Evolutionary conservation across 352 stramenopile species (phyloP).

Genomic region (Plasmopara halstedii): DNA sequence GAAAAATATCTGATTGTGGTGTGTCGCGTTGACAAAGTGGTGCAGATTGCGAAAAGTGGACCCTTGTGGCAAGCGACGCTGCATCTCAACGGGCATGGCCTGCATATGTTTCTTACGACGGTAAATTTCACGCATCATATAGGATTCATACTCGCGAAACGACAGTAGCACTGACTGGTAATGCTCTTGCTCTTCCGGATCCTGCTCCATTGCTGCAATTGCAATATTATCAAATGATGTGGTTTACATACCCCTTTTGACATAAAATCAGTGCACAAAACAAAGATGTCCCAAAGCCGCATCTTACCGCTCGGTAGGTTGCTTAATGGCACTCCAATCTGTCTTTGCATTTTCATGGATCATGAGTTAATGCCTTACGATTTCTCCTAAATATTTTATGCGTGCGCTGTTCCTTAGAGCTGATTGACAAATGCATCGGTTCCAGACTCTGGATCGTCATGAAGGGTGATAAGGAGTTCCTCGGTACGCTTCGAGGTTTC

Average conservation of each 20-base stretch:
- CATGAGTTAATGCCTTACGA: neutral
- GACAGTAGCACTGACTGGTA: constrained; percentile 81
- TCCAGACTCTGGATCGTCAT: constrained; percentile 99
- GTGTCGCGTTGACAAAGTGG: constrained; percentile 72
- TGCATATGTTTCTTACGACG: constrained; percentile 79
- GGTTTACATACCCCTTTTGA: no score
- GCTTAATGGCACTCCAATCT: neutral
- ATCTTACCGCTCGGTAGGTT: constrained; percentile 74
- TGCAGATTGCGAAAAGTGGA: constrained; percentile 71
- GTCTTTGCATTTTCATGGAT: neutral
- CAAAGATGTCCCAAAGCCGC: constrained; percentile 62
- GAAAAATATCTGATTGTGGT: constrained; percentile 75
- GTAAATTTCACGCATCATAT: constrained; percentile 78
- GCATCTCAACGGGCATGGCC: constrained; percentile 61
- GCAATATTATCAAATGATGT: neutral
- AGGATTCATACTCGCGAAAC: constrained; percentile 79
- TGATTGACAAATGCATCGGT: constrained; percentile 99
- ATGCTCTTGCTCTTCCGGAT: constrained; percentile 72
- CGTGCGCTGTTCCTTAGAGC: constrained; percentile 49
- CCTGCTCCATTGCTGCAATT: constrained; percentile 30
- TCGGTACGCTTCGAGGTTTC: constrained; percentile 92
- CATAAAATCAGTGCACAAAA: neutral
- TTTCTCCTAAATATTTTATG: neutral
- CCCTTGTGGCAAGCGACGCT: constrained; percentile 57
- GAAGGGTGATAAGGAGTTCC: constrained; percentile 96